Conservation (phyloP, 2,329 filamentous ascomycete species). For the Microdochium bolleyi region DNA sequence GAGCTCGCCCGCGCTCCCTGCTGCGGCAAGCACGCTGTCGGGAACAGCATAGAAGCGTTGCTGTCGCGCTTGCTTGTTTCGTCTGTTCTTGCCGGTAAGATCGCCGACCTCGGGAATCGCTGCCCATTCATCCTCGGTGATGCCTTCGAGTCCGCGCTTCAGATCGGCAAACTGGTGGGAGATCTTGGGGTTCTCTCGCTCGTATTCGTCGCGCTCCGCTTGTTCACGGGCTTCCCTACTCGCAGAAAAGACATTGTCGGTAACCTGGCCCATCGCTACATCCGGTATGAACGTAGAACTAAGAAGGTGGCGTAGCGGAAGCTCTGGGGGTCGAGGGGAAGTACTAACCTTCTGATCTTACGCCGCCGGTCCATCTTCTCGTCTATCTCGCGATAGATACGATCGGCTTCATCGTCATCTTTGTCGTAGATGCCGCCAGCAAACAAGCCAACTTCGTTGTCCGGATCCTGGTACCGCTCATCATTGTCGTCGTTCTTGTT, state of each 20-base stretch:
- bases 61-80: constrained; percentile 73
- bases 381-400: constrained; percentile 91
- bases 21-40: constrained; percentile 87
- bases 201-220: constrained; percentile 88
- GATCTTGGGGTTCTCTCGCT: constrained; percentile 96
- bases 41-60: constrained; percentile 93
- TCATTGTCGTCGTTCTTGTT: constrained; percentile 69
- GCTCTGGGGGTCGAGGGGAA: constrained; percentile 9
- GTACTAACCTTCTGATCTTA: constrained; percentile 76
- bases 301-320: constrained; percentile 33
- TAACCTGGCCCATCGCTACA: constrained; percentile 62
- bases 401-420: constrained; percentile 95
- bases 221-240: constrained; percentile 89
- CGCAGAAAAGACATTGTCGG: constrained; percentile 57
- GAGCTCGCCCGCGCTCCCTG: constrained; percentile 71
- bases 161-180: constrained; percentile 95
- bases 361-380: constrained; percentile 93
- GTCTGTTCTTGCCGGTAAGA: constrained; percentile 86
- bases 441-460: constrained; percentile 94
- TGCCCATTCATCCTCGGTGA: constrained; percentile 95
- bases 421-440: constrained; percentile 93
- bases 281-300: constrained; percentile 59
- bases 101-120: constrained; percentile 93
- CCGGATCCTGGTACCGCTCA: constrained; percentile 86
- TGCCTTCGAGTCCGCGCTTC: constrained; percentile 79